Evolutionary conservation across 805 yeast species (phyloP).

Genomic region (Starmerella khaoyaiensis): DNA sequence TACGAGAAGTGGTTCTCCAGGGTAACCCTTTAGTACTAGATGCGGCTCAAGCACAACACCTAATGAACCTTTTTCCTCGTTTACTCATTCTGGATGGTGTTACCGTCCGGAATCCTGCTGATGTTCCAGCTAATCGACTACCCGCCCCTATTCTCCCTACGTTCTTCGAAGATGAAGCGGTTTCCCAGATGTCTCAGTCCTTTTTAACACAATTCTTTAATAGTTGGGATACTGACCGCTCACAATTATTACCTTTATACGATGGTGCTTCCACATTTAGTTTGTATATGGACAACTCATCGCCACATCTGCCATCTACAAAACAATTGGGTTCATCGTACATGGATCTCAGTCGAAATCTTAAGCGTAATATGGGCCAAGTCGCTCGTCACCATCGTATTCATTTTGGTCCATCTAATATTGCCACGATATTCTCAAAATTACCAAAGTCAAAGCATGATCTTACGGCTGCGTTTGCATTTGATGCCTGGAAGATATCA

Average conservation of each 20-base stretch:
- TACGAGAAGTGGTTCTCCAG: constrained; percentile 64
- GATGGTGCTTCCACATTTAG: constrained; percentile 80
- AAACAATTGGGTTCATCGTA: constrained; percentile 1
- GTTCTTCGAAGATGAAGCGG: constrained; percentile 68
- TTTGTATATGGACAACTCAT: constrained; percentile 56
- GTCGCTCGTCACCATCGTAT: constrained; percentile 43
- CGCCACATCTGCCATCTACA: constrained; percentile 36
- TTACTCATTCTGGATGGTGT: constrained; percentile 67
- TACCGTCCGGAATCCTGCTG: constrained; percentile 59
- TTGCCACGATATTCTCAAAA: constrained; percentile 45
- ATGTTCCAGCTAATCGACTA: constrained; percentile 30
- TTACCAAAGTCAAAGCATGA: constrained; percentile 73
- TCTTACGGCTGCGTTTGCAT: constrained; percentile 57
- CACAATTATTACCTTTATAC: constrained; percentile 57
- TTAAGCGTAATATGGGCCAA: constrained; percentile 44
- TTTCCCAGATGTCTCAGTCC: constrained; percentile 58
- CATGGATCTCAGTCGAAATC: constrained; percentile 32
- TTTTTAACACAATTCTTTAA: constrained; percentile 65
- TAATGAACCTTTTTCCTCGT: constrained; percentile 66
- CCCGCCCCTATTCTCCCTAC: constrained; percentile 38
- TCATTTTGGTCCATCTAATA: constrained; percentile 55
- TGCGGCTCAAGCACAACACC: constrained; percentile 34
- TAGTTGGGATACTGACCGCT: constrained; percentile 70
- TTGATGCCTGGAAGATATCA: constrained; percentile 50
- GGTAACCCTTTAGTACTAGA: constrained; percentile 59